Percentiles rank a stretch among this genome's conserved stretches.
These are phyloP conservation scores for Heteromeles arbutifolia DNA, from an alignment of 306 rosid species.

Conservation along the genomic window DNA sequence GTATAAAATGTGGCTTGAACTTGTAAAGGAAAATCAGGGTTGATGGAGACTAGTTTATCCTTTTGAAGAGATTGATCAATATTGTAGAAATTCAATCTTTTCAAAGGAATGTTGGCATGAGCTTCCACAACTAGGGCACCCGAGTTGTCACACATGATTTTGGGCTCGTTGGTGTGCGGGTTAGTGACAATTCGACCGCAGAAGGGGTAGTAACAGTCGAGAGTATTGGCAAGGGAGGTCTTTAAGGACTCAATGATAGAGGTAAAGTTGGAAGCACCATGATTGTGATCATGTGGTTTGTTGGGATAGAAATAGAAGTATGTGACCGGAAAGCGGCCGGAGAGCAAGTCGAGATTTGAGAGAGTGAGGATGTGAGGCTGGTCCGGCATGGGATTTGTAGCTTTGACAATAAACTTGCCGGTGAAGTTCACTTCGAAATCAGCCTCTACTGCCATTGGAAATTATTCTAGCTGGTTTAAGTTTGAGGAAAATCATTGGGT, in stretches of 20 bases:
- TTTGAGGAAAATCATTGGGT: not conserved
- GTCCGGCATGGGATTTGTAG: slow-evolving; percentile 32
- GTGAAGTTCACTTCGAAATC: slow-evolving; percentile 43
- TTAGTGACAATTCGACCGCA: slow-evolving; percentile 60
- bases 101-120: slow-evolving; percentile 36
- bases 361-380: slow-evolving; percentile 38
- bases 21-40: slow-evolving; percentile 48
- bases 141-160: slow-evolving; percentile 62
- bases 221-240: slow-evolving; percentile 46
- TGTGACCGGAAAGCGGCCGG: slow-evolving; percentile 83
- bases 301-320: slow-evolving; percentile 66
- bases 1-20: slow-evolving; percentile 58
- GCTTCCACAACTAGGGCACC: slow-evolving; percentile 68
- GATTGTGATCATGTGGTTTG: slow-evolving; percentile 11
- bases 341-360: slow-evolving; percentile 81
- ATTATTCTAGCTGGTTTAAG: not conserved
- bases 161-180: slow-evolving; percentile 53
- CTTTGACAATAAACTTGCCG: slow-evolving; percentile 41
- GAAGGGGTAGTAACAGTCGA: slow-evolving; percentile 51
- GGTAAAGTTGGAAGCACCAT: not conserved
- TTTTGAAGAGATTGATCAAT: slow-evolving; percentile 47
- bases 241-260: slow-evolving; percentile 38
- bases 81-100: slow-evolving; percentile 44
- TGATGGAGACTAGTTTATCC: slow-evolving; percentile 41
- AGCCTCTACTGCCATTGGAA: slow-evolving; percentile 19